Evolutionary conservation across 2,329 filamentous ascomycete species (phyloP).

Genomic region (Nemania bipapillata): DNA sequence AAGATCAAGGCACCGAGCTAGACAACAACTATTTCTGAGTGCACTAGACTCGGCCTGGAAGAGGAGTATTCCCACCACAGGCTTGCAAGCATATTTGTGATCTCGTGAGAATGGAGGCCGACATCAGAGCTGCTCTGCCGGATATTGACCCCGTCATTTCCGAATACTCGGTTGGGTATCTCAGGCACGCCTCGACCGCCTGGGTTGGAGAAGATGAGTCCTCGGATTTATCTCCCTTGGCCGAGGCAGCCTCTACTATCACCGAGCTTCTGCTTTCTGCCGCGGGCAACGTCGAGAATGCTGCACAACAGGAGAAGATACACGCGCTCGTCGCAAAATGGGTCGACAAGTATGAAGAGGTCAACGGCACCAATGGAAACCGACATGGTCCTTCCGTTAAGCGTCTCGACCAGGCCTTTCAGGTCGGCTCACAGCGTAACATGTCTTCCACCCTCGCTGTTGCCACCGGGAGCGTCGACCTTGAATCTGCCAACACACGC

Average conservation of each 20-base stretch:
- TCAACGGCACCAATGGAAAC: conserved; percentile 78
- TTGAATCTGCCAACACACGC: conserved; percentile 89
- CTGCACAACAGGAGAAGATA: conserved; percentile 79
- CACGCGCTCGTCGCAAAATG: conserved; percentile 88
- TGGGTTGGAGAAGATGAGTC: conserved; percentile 80
- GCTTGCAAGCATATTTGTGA: background rate
- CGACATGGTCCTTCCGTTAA: conserved; percentile 79
- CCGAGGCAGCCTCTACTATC: conserved; percentile 84
- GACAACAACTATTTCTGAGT: too few relatives aligned
- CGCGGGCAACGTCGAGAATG: conserved; percentile 78
- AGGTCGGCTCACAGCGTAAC: conserved; percentile 92
- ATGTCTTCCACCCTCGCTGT: conserved; percentile 96
- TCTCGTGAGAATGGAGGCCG: conserved; percentile 77
- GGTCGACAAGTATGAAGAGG: conserved; percentile 80
- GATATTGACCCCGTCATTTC: conserved; percentile 89
- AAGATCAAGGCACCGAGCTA: too few relatives aligned
- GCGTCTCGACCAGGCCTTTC: conserved; percentile 91
- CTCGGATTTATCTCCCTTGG: conserved; percentile 76
- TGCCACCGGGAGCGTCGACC: conserved; percentile 82
- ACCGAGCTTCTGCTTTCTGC: conserved; percentile 92
- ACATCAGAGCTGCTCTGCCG: conserved; percentile 84
- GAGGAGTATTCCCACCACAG: background rate
- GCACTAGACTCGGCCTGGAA: too few relatives aligned
- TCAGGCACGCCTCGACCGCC: conserved; percentile 89
- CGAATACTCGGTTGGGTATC: conserved; percentile 92